Percentiles rank a stretch among this genome's conserved stretches.
phyloP scores from a whole-genome alignment of 345 rosid species.

The Abelmoschus esculentus region DNA sequence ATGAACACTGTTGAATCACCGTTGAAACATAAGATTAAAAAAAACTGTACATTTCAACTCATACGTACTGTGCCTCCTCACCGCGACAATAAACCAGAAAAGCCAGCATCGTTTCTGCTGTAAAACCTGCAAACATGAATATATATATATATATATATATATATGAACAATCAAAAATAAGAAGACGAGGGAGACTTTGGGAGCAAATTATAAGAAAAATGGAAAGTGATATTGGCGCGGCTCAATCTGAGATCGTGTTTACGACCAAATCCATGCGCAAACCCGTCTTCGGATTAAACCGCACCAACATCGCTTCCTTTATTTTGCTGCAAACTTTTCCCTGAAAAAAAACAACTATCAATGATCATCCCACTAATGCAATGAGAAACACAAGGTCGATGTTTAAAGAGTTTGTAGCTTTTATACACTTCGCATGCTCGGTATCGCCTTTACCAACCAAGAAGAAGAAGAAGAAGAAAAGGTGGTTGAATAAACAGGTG shows the following conservation, averaged over 20 bases:
- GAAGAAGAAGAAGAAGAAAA: no score
- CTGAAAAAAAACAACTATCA: no score
- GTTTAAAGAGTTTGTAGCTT: constrained; percentile 3
- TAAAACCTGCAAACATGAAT: neutral
- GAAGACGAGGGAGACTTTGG: no score
- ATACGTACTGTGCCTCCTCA: neutral
- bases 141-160: no score
- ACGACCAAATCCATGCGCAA: constrained; percentile 30
- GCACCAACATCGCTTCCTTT: constrained; percentile 77
- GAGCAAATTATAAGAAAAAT: no score
- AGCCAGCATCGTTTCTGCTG: neutral
- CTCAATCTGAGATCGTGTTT: constrained; percentile 89
- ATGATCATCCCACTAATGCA: constrained; percentile 13
- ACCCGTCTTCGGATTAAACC: constrained; percentile 94
- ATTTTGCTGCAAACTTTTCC: constrained; percentile 9
- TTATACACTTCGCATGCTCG: constrained; percentile 11
- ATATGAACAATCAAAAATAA: neutral
- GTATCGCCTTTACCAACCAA: constrained; percentile 18
- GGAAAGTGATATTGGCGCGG: constrained; percentile 95
- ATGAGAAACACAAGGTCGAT: neutral
- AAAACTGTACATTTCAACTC: no score
- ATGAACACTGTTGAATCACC: no score
- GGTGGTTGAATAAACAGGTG: no score
- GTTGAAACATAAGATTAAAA: no score
- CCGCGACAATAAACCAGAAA: neutral